phyloP scores from a whole-genome alignment of 768 basidiomycete genomes.

The Pleurotus tuber-regium region DNA sequence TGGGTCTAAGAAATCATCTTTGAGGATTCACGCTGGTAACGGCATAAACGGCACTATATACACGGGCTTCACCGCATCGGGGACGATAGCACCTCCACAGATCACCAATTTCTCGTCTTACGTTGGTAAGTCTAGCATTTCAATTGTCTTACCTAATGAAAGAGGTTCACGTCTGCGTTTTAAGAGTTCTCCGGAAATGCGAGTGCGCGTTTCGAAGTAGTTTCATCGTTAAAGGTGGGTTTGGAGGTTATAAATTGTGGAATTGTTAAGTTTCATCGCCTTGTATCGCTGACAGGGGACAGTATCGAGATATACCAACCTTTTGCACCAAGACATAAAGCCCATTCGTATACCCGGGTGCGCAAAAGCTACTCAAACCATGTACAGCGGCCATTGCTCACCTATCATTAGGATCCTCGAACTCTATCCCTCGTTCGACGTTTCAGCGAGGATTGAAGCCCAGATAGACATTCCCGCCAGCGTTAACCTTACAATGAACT shows the following conservation, averaged over 20 bases:
- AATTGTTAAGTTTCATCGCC: not conserved
- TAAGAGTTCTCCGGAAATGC: not conserved
- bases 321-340: not conserved
- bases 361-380: not conserved
- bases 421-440: not conserved
- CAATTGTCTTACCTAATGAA: not conserved
- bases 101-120: not conserved
- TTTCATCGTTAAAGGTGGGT: not conserved
- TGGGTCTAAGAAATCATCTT: not conserved
- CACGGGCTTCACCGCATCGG: not conserved
- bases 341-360: conserved; percentile 2
- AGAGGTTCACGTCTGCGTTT: not conserved
- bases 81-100: not conserved
- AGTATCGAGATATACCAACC: not conserved
- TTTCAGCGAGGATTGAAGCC: not conserved
- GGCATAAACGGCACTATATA: not conserved
- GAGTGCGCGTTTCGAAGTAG: not conserved
- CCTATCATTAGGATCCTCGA: not conserved
- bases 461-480: not conserved
- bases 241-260: not conserved
- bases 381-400: not conserved
- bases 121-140: not conserved
- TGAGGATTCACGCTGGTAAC: not conserved
- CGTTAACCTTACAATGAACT: not conserved
- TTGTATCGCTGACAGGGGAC: not conserved